phyloP scores from a whole-genome alignment of 192 early-diverging fungal species.

The Cetraspora pellucida region DNA sequence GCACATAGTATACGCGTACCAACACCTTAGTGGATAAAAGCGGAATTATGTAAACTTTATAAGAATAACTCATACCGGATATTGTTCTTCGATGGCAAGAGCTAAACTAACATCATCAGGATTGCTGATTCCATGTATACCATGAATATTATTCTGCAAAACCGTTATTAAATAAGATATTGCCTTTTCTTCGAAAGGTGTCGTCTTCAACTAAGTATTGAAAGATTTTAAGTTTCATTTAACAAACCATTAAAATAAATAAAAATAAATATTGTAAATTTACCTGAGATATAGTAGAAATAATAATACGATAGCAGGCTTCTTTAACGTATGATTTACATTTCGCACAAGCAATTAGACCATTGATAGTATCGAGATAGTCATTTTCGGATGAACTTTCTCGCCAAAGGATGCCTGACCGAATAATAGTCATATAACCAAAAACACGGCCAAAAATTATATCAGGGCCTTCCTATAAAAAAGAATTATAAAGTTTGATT shows the following conservation, averaged over 20 bases:
- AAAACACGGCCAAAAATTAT: slow-evolving; percentile 91
- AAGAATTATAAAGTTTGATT: not conserved
- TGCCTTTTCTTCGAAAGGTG: slow-evolving; percentile 7
- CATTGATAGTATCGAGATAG: slow-evolving; percentile 66
- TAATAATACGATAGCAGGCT: slow-evolving; percentile 73
- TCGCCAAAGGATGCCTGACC: slow-evolving; percentile 74
- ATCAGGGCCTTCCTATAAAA: slow-evolving; percentile 81
- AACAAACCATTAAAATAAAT: too few relatives aligned
- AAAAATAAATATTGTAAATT: slow-evolving; percentile 8
- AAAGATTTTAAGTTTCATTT: slow-evolving; percentile 4
- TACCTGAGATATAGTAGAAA: slow-evolving; percentile 55
- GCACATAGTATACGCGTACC: too few relatives aligned
- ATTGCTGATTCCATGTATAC: slow-evolving; percentile 42
- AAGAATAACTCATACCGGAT: slow-evolving; percentile 28
- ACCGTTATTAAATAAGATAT: not conserved
- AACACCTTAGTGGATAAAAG: too few relatives aligned
- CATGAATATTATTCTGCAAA: not conserved
- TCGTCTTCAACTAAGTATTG: slow-evolving; percentile 24
- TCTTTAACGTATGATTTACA: slow-evolving; percentile 85
- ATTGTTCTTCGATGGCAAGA: slow-evolving; percentile 46
- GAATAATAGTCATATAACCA: slow-evolving; percentile 79
- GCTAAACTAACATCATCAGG: slow-evolving; percentile 59
- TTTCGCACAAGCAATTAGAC: slow-evolving; percentile 66
- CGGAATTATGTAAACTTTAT: not conserved
- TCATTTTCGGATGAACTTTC: slow-evolving; percentile 68